These are phyloP conservation scores for Phytophthora foliorum DNA, from an alignment of 352 stramenopile genomes.

Conservation along the genomic window DNA sequence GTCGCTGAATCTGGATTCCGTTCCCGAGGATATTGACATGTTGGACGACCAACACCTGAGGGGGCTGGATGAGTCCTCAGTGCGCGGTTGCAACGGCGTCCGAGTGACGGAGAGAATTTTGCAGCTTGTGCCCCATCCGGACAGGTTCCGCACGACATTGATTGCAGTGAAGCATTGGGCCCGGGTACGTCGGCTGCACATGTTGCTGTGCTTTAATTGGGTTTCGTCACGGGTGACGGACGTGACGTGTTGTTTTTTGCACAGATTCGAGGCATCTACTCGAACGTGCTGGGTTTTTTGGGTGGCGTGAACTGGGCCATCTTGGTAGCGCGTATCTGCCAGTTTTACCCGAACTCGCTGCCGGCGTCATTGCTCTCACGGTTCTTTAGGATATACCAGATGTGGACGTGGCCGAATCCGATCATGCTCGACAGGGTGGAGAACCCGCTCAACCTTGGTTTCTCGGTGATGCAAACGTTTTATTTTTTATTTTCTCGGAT, in stretches of 20 bases:
- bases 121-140: conserved; percentile 87
- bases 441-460: conserved; percentile 62
- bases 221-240: conserved; percentile 15
- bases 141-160: conserved; percentile 92
- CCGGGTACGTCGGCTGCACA: conserved; percentile 44
- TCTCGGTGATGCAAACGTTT: conserved; percentile 63
- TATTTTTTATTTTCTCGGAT: conserved; percentile 11
- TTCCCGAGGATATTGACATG: conserved; percentile 78
- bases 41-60: conserved; percentile 82
- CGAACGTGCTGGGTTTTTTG: conserved; percentile 99
- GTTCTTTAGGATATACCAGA: conserved; percentile 97
- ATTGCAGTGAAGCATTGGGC: conserved; percentile 94
- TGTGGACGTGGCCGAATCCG: conserved; percentile 97
- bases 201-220: not conserved
- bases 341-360: conserved; percentile 90
- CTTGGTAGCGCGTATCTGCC: conserved; percentile 96
- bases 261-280: conserved; percentile 97
- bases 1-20: conserved; percentile 64
- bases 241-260: conserved; percentile 3
- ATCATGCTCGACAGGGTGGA: conserved; percentile 84
- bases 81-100: conserved; percentile 96
- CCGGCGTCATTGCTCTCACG: conserved; percentile 90
- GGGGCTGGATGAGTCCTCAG: conserved; percentile 93
- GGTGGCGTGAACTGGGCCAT: conserved; percentile 99
- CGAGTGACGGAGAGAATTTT: conserved; percentile 96